Percentiles rank a stretch among this genome's conserved stretches.
phyloP scores from a whole-genome alignment of 495 filamentous ascomycete species.

The Hyphodiscus hymeniophilus region DNA sequence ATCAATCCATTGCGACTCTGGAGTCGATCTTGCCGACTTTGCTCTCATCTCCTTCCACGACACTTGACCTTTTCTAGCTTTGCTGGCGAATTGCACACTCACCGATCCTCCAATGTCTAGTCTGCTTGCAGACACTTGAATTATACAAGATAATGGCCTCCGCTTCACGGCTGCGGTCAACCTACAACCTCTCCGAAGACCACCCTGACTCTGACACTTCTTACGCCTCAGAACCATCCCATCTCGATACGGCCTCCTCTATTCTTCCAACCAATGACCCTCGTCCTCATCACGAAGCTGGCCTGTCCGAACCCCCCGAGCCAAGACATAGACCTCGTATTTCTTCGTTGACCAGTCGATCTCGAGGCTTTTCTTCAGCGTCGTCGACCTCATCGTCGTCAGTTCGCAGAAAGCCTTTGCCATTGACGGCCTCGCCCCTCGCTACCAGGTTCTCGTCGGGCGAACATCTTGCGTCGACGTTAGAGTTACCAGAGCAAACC shows the following conservation, averaged over 20 bases:
- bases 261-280: slow-evolving; percentile 6
- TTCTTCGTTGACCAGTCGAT: slow-evolving; percentile 10
- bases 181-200: slow-evolving; percentile 10
- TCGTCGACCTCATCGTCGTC: slow-evolving; percentile 20
- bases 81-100: slow-evolving; percentile 18
- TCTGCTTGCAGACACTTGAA: neutral
- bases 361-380: slow-evolving; percentile 14
- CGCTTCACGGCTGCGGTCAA: slow-evolving; percentile 6
- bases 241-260: slow-evolving; percentile 4
- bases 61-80: slow-evolving; percentile 14
- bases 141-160: slow-evolving; percentile 18
- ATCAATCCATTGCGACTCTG: neutral
- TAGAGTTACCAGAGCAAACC: slow-evolving; percentile 36
- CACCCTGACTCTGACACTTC: slow-evolving; percentile 14
- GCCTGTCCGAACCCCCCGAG: neutral
- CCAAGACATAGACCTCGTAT: slow-evolving; percentile 2
- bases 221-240: slow-evolving; percentile 19
- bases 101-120: slow-evolving; percentile 18
- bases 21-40: neutral
- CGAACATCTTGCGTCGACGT: slow-evolving; percentile 29
- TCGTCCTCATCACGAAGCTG: neutral
- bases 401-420: slow-evolving; percentile 46
- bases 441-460: slow-evolving; percentile 41
- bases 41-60: neutral
- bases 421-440: slow-evolving; percentile 40